Evolutionary conservation across 306 rosid genomes (phyloP), one percentile per base, ranked within the genome.

Genomic region (Cucumis melo): DNA sequence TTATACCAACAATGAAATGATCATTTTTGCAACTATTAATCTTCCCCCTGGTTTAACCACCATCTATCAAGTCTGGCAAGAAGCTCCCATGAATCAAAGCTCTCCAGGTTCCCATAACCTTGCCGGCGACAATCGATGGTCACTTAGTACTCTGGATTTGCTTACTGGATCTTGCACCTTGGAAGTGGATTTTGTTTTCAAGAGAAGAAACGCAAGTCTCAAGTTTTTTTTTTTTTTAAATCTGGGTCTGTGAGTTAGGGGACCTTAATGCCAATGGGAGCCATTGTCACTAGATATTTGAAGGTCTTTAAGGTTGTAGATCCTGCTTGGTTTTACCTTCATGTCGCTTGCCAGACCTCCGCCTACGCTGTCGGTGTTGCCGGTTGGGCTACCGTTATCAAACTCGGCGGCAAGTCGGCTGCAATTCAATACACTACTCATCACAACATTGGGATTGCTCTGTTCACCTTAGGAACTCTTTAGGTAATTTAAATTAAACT

Each of bases 221-320:
- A 32, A 2, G 5, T 27, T 3, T 27, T 0, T 46, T 10, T 39
- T 66, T 12, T 0, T 66, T 3, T 3, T 46, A n/a, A 0, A 21
- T 66, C 10, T 5, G 73, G 73, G 73, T 64, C 84, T 15, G 27
- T 89, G 39, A 80, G 94, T 12, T 89, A 91, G 94, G 94, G 94
- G 6, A 61, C 78, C 29, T 53, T 89, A 80, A 81, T 89, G 91
- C 94, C 94, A 2, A 1, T 82, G 8, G 94, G 94, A 76, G 90
- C 86, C 24, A 70, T 86, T 57, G 62, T 86, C 64, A 88, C 94
- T 58, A 86, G 94, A 76, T 89, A 89, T 64, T 54, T 87, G 87
- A 89, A 78, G 88, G 89, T 87, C 74, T 87, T 86, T 83, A 83
- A 87, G 64, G 86, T 86, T 36, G 96, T 92, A 23, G 70, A 70